Percentiles rank a stretch among this genome's conserved stretches.
Conservation (phyloP, 2,329 filamentous ascomycete species). For the Diplodia intermedia region DNA sequence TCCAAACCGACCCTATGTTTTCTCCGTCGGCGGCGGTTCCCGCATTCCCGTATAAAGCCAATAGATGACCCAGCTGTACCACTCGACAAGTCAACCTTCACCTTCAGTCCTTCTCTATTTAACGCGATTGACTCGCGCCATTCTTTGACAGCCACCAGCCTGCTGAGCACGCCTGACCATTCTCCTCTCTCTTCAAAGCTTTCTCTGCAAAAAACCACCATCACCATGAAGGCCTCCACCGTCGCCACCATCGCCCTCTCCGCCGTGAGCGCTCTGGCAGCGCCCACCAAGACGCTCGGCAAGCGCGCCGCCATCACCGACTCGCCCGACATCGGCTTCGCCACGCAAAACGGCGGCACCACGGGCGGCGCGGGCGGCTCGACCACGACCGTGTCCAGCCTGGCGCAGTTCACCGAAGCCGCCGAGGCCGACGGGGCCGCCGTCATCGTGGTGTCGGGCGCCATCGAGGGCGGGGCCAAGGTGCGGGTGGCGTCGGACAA, state of each 20-base stretch:
- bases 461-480: conserved; percentile 52
- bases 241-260: conserved; percentile 42
- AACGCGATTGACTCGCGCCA: conserved; percentile 25
- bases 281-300: conserved; percentile 41
- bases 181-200: conserved; percentile 27
- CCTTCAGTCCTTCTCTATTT: conserved; percentile 30
- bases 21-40: conserved; percentile 26
- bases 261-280: conserved; percentile 42
- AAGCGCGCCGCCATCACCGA: conserved; percentile 44
- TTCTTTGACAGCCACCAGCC: conserved; percentile 29
- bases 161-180: conserved; percentile 27
- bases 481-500: conserved; percentile 59
- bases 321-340: conserved; percentile 43
- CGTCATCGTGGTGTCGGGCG: conserved; percentile 57
- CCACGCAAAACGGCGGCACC: conserved; percentile 47
- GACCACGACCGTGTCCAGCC: conserved; percentile 45
- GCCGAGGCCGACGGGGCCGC: conserved; percentile 53
- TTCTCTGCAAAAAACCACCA: conserved; percentile 34
- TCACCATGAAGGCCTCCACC: conserved; percentile 43
- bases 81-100: conserved; percentile 2
- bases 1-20: neutral
- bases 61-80: neutral
- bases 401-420: conserved; percentile 53
- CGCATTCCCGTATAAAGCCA: conserved; percentile 17
- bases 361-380: conserved; percentile 50